Evolutionary conservation across 306 rosid species (phyloP).

Genomic region (Begonia masoniana): DNA sequence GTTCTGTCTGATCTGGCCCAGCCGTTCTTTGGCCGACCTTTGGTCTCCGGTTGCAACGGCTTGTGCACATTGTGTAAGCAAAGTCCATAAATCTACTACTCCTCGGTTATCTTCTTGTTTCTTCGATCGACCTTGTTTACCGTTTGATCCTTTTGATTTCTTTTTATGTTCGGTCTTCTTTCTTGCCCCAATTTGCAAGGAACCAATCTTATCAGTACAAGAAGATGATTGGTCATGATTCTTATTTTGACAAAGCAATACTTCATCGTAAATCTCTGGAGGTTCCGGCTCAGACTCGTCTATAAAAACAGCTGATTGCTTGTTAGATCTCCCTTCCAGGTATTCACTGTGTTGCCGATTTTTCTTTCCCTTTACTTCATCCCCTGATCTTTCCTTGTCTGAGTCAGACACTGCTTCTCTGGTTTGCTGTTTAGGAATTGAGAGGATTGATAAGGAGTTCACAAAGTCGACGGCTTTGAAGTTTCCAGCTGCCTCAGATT

Average conservation of each 20-base stretch:
- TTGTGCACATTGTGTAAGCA: constrained; percentile 25
- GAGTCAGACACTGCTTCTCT: constrained; percentile 2
- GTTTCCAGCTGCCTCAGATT: constrained; percentile 11
- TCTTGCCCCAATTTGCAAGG: not conserved
- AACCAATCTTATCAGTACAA: not conserved
- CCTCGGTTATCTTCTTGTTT: constrained; percentile 7
- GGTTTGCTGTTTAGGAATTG: not conserved
- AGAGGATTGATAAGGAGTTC: not conserved
- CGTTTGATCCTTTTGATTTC: constrained; percentile 5
- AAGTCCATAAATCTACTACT: constrained; percentile 23
- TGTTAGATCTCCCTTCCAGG: constrained; percentile 14
- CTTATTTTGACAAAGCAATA: constrained; percentile 11
- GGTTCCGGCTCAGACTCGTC: constrained; percentile 16
- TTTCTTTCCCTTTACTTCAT: constrained; percentile 16
- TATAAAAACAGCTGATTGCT: constrained; percentile 14
- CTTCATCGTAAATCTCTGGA: constrained; percentile 21
- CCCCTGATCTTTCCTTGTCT: not conserved
- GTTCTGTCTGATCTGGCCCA: constrained; percentile 17
- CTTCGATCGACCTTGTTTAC: constrained; percentile 6
- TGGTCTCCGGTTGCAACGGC: constrained; percentile 22
- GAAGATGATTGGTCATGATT: constrained; percentile 1
- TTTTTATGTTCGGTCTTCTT: constrained; percentile 8
- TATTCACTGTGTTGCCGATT: constrained; percentile 10
- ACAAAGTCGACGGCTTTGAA: constrained; percentile 10
- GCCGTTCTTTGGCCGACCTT: constrained; percentile 11